These are phyloP conservation scores for Isoetes taiwanensis DNA, from an alignment of 75 land plant species.

Conservation along the genomic window DNA sequence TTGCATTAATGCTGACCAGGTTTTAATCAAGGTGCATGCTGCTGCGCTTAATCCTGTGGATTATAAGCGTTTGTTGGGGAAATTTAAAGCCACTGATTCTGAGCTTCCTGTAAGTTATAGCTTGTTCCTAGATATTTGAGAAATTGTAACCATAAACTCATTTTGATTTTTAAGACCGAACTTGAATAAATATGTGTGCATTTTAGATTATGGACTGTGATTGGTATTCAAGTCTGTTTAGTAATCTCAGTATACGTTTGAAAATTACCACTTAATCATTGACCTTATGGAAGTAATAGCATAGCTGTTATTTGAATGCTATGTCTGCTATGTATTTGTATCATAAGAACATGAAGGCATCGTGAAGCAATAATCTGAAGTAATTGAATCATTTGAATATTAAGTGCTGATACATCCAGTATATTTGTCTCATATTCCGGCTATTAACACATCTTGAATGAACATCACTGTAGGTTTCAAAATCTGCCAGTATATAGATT, in stretches of 20 bases:
- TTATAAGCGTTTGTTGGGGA: conserved; percentile 65
- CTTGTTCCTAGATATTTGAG: neutral
- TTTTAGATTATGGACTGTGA: neutral
- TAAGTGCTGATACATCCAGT: neutral
- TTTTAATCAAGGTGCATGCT: conserved; percentile 65
- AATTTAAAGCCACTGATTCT: conserved; percentile 74
- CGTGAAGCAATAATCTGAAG: neutral
- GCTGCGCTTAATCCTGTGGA: conserved; percentile 91
- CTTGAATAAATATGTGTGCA: neutral
- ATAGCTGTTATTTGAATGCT: no score
- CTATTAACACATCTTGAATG: neutral
- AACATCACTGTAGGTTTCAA: neutral
- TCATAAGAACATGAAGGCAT: no score
- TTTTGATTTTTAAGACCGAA: neutral
- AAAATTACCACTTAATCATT: neutral
- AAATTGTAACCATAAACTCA: neutral
- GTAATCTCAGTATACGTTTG: neutral
- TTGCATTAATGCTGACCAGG: conserved; percentile 49
- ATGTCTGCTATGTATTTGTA: no score
- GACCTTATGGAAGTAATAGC: neutral
- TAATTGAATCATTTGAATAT: neutral
- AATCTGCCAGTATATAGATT: neutral
- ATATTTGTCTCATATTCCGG: neutral
- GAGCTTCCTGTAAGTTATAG: conserved; percentile 52
- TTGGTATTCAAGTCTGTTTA: neutral